Evolutionary conservation across 1,284 basidiomycete genomes (phyloP).

Genomic region (Microbotryum scabiosae): DNA sequence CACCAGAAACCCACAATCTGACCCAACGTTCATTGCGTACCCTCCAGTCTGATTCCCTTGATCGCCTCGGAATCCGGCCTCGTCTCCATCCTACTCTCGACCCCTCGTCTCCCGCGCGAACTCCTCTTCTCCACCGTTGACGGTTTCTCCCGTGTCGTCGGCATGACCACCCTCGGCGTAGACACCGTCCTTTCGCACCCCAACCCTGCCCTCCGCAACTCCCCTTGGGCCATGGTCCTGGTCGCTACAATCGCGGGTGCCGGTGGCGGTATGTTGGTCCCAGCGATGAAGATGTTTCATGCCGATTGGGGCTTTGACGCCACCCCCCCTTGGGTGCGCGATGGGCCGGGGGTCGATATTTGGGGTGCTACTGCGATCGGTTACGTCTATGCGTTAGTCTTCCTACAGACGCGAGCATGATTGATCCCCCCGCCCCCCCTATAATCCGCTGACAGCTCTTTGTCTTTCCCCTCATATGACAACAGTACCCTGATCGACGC

Average conservation of each 20-base stretch:
- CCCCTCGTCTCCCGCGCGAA: slow-evolving; percentile 28
- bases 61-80: slow-evolving; percentile 19
- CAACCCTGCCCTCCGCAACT: slow-evolving; percentile 21
- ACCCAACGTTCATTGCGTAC: background rate
- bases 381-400: slow-evolving; percentile 29
- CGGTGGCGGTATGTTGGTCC: slow-evolving; percentile 28
- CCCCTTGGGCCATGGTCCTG: slow-evolving; percentile 29
- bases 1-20: background rate
- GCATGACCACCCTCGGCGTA: slow-evolving; percentile 32
- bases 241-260: slow-evolving; percentile 28
- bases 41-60: slow-evolving; percentile 21
- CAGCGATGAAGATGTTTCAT: slow-evolving; percentile 20
- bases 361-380: slow-evolving; percentile 30
- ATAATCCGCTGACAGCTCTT: background rate
- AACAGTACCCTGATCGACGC: slow-evolving; percentile 30
- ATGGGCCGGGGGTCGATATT: slow-evolving; percentile 23
- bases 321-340: slow-evolving; percentile 24
- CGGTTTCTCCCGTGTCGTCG: slow-evolving; percentile 31
- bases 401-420: background rate
- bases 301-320: slow-evolving; percentile 25
- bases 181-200: slow-evolving; percentile 29
- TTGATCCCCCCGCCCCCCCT: too few species aligned
- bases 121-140: slow-evolving; percentile 27
- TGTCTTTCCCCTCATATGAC: background rate
- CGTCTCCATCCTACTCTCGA: slow-evolving; percentile 17